A percentile compares a stretch with the other conserved stretches of the same genome.
These are phyloP conservation scores for Aspergillus puulaauensis DNA, from an alignment of 2,329 filamentous ascomycete species.

Conservation along the genomic window DNA sequence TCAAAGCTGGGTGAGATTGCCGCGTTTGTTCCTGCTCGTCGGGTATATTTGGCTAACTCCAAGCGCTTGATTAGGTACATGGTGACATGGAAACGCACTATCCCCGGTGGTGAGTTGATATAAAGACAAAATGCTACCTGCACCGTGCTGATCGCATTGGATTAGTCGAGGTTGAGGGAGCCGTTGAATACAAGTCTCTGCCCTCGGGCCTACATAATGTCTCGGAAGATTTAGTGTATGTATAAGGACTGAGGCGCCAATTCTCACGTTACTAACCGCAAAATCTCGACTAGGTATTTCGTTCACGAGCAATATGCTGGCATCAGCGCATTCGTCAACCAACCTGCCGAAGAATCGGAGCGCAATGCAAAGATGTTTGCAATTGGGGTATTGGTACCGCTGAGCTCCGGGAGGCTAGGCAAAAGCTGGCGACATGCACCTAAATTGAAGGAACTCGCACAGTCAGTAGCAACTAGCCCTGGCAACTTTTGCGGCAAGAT, in stretches of 20 bases:
- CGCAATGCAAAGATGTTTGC: conserved; percentile 92
- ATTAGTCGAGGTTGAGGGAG: conserved; percentile 68
- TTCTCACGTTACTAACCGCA: conserved; percentile 10
- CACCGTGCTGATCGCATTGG: neutral
- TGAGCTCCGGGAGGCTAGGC: conserved; percentile 81
- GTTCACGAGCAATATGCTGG: conserved; percentile 82
- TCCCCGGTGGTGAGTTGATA: conserved; percentile 59
- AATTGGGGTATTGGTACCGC: conserved; percentile 81
- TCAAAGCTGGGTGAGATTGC: conserved; percentile 73
- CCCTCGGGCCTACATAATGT: conserved; percentile 92
- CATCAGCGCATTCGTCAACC: conserved; percentile 87
- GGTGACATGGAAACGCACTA: conserved; percentile 79
- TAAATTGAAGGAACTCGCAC: conserved; percentile 70
- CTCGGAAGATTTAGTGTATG: conserved; percentile 71
- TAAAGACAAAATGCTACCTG: neutral
- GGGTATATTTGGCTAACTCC: conserved; percentile 2
- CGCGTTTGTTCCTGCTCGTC: neutral
- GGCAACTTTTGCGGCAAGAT: neutral
- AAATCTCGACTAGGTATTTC: conserved; percentile 72
- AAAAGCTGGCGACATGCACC: conserved; percentile 86
- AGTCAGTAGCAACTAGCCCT: conserved; percentile 47
- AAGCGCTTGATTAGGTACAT: conserved; percentile 59
- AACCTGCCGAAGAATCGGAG: conserved; percentile 72
- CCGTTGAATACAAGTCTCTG: conserved; percentile 93
- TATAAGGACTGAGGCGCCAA: neutral